Evolutionary conservation across 176 grass and related monocot genomes (phyloP).

Genomic region (Dactylis glomerata): DNA sequence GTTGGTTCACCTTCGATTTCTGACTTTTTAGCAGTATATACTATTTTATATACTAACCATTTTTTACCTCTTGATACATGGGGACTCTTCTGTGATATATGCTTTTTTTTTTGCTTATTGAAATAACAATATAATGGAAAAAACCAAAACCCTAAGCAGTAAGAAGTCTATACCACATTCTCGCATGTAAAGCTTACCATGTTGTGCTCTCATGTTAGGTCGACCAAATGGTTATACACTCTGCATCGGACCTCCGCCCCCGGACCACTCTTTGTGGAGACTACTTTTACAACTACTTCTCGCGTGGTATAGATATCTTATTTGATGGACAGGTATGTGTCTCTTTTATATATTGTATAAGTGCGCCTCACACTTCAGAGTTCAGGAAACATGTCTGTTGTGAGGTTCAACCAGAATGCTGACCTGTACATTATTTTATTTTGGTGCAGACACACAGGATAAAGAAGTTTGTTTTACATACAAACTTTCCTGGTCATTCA

Average conservation of each 20-base stretch:
- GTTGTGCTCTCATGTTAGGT: conserved; percentile 48
- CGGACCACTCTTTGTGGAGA: conserved; percentile 83
- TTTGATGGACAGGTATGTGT: conserved; percentile 87
- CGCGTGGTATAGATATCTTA: conserved; percentile 93
- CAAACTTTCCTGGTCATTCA: conserved; percentile 89
- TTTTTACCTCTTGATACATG: background rate
- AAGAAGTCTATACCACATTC: background rate
- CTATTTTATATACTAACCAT: background rate
- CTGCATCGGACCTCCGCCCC: conserved; percentile 73
- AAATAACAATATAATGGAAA: conserved; percentile 7
- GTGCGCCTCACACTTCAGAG: background rate
- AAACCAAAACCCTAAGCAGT: conserved; percentile 1
- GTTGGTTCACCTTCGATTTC: background rate
- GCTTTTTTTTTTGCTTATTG: background rate
- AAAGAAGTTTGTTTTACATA: conserved; percentile 99
- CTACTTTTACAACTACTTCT: conserved; percentile 94
- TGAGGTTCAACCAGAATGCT: conserved; percentile 4
- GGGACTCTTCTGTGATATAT: background rate
- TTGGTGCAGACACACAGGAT: conserved; percentile 78
- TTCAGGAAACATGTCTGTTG: conserved; percentile 9
- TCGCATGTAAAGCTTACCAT: conserved; percentile 20
- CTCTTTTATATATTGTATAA: conserved; percentile 26
- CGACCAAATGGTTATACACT: conserved; percentile 99
- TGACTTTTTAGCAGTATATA: background rate
- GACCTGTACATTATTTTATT: background rate